phyloP scores from a whole-genome alignment of 2,329 filamentous ascomycete genomes.

The Coleophoma eucalyptorum region DNA sequence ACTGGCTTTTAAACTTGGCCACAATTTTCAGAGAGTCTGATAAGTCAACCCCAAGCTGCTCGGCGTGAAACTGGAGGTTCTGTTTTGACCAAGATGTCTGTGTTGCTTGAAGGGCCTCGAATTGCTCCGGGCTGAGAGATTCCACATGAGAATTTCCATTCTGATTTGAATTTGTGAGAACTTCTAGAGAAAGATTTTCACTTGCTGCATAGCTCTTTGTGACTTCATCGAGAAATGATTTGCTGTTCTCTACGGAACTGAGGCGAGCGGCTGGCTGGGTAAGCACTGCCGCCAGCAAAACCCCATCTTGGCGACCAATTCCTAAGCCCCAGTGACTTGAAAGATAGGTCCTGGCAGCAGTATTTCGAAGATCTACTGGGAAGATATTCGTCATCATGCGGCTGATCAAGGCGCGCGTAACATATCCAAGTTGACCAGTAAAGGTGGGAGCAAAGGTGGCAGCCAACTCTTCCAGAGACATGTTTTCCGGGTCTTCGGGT shows the following conservation, averaged over 20 bases:
- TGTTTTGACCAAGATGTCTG: no score
- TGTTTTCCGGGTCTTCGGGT: conserved; percentile 95
- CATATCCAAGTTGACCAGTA: conserved; percentile 83
- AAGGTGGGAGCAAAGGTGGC: conserved; percentile 89
- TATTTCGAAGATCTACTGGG: conserved; percentile 98
- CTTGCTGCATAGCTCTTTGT: no score
- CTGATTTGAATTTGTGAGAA: no score
- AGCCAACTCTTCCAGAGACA: conserved; percentile 86
- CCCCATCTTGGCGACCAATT: conserved; percentile 81
- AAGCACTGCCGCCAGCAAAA: conserved; percentile 78
- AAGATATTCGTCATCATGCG: conserved; percentile 47
- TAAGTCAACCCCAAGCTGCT: conserved; percentile 95
- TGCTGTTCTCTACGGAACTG: conserved; percentile 81
- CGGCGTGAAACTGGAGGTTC: no score
- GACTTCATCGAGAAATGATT: conserved; percentile 39
- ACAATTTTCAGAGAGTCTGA: conserved; percentile 57
- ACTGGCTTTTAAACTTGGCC: conserved; percentile 60
- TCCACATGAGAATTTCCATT: no score
- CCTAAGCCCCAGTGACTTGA: conserved; percentile 87
- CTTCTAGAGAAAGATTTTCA: no score
- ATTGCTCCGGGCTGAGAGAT: no score
- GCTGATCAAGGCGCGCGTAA: not conserved
- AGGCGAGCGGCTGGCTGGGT: conserved; percentile 85
- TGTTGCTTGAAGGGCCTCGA: no score
- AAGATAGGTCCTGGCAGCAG: conserved; percentile 84